Evolutionary conservation across 306 rosid species (phyloP), one percentile per base, ranked within the genome.

Genomic region (Casuarina glauca): DNA sequence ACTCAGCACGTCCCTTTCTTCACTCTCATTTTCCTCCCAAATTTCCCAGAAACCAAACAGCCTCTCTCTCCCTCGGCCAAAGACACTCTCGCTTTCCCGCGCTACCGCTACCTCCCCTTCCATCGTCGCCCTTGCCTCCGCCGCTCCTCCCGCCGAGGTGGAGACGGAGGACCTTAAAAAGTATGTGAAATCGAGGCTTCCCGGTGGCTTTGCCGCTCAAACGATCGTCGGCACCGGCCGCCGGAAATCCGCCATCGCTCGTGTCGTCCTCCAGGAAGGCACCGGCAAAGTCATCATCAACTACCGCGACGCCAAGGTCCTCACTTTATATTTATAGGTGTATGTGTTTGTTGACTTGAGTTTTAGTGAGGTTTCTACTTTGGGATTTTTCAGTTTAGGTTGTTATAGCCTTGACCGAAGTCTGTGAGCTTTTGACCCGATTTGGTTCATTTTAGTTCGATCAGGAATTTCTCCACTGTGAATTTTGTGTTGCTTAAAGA

Each of bases 161-260:
- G 96, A 95, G 89, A 87, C 89, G 2, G 85, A 2, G 1, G 91
- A 95, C 89, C 90, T 95, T 11, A 78, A 36, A 68, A 89, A 61
- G 15, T 87, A 52, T 80, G 98, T 95, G 15, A 95, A 95, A 42
- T 87, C 93, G 35, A 87, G 97, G 61, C 98, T 95, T 64, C 98
- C 96, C 0, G 99, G 97, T 38, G 99, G 99, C 0, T 95, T 95
- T 70, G 99, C 99, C 1, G 97, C 97, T 43, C 98, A 95, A 63
- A 86, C 96, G 0, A 78, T 88, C 73, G 63, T 91, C 19, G 98
- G 92, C 32, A 95, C 97, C 1, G 98, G 98, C 79, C 97, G 98
- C 44, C 84, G 98, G 19, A 94, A 94, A 74, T 51, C 82, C 69
- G 97, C 97, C 63, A 80, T 87, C 73, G 97, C 97, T 73, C 91